Conservation (phyloP, 306 rosid genomes). For the Cicer yamashitae region DNA sequence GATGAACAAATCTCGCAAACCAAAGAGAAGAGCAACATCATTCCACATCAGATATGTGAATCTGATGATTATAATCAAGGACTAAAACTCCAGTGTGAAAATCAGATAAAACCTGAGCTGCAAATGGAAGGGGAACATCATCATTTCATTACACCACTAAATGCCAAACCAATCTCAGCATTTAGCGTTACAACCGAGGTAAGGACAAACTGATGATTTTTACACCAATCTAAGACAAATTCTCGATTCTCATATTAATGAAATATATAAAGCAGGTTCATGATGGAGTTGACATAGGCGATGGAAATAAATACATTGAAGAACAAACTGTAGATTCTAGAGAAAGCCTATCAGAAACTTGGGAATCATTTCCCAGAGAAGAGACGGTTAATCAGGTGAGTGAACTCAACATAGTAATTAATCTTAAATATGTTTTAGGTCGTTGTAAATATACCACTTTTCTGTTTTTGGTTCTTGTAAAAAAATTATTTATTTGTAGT, state of each 20-base stretch:
- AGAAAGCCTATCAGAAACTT: neutral
- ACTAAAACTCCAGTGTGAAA: neutral
- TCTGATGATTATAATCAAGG: neutral
- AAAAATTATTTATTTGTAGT: too few species aligned
- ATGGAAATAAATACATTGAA: slow-evolving; percentile 27
- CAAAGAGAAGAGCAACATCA: slow-evolving; percentile 14
- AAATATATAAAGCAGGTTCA: slow-evolving; percentile 9
- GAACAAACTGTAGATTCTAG: neutral
- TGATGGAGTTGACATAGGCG: slow-evolving; percentile 2
- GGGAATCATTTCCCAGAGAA: neutral
- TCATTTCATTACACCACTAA: neutral
- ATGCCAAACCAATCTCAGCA: neutral
- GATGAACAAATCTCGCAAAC: slow-evolving; percentile 25
- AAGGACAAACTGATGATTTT: neutral
- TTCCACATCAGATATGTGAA: slow-evolving; percentile 24
- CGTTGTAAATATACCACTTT: too few species aligned
- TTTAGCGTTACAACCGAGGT: slow-evolving; percentile 1
- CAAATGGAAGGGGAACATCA: neutral
- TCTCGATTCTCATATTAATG: slow-evolving; percentile 33
- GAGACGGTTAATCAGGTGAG: slow-evolving; percentile 37
- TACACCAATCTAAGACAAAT: neutral
- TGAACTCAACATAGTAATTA: neutral
- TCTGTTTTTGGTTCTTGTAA: too few species aligned
- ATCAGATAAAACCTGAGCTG: neutral
- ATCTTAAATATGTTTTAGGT: too few species aligned